Evolutionary conservation across 169 alveolate species (phyloP), one percentile per base, ranked within the genome.

Genomic region (Plasmodium knowlesi): DNA sequence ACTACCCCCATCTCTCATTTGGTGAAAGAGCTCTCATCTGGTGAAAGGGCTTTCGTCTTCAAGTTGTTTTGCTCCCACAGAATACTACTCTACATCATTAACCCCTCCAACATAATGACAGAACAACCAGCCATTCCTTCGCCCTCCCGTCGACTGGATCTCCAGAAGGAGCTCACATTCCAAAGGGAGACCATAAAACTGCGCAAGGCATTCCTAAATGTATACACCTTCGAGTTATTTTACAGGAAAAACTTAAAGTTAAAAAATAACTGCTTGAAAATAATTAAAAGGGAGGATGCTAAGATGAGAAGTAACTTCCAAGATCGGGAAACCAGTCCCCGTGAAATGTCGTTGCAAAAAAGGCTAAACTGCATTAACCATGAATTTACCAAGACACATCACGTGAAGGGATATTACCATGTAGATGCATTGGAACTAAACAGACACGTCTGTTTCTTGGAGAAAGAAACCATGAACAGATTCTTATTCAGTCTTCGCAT

Each of bases 391-490:
- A 85, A 76, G 19, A 82, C 37, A 34, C 50, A 28, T 57, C 83
- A 25, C 19, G 9, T 79, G n/a, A 46, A 22, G 34, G 32, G 54
- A 14, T 12, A 41, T 25, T 14, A 61, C 43, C 16, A 37, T 1
- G 16, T 6, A 9, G 41, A 19, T 14, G 43, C 34, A 8, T 25
- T 76, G 28, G 94, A 89, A 50, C 32, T 89, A 67, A 89, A 81
- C 3, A 89, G 76, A 81, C 39, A 89, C 37, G 4, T 80, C n/a
- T 89, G 78, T 12, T 89, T 67, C 50, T 10, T 70, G 39, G 84
- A 89, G 71, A 89, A 89, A 25, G 90, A 89, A 25, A 89, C 50
- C 4, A 19, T 89, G 22, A 89, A 89, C 83, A 80, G 94, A 72
- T 89, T 22, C 2, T 72, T 89, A 1, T 79, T 79, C 50, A 78